phyloP scores from a whole-genome alignment of 192 early-diverging fungal genomes.

The Coemansia sp. region DNA sequence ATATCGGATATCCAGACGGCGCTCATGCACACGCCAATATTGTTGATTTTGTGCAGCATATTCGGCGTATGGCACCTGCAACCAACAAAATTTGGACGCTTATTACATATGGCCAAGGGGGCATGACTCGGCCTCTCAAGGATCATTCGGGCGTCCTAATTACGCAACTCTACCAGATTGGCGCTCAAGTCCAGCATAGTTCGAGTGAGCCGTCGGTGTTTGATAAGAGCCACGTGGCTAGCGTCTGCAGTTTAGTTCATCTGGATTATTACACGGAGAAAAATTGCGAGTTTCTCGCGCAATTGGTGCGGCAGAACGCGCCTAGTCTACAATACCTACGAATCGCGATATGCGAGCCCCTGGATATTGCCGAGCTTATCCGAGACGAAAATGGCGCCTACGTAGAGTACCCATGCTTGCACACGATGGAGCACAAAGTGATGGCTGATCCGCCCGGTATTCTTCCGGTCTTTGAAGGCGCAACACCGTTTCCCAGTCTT shows the following conservation, averaged over 20 bases:
- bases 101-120: not conserved
- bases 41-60: not conserved
- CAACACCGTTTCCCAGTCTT: not conserved
- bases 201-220: not conserved
- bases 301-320: not conserved
- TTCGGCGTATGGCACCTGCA: not conserved
- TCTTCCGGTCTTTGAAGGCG: not conserved
- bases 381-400: not conserved
- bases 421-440: not conserved
- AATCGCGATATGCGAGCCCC: not conserved
- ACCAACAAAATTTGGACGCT: not conserved
- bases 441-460: not conserved
- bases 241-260: not conserved
- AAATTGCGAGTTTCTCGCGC: not conserved
- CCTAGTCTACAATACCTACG: not conserved
- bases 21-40: not conserved
- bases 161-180: not conserved
- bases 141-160: not conserved
- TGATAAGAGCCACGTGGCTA: not conserved
- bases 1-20: no score
- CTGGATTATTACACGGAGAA: not conserved
- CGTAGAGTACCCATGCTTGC: not conserved
- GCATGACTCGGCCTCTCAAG: not conserved
- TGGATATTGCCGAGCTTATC: not conserved
- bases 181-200: not conserved